Percentiles rank a stretch among this genome's conserved stretches.
Evolutionary conservation across 495 filamentous ascomycete genomes (phyloP).

Genomic region (Talaromyces wortmannii): DNA sequence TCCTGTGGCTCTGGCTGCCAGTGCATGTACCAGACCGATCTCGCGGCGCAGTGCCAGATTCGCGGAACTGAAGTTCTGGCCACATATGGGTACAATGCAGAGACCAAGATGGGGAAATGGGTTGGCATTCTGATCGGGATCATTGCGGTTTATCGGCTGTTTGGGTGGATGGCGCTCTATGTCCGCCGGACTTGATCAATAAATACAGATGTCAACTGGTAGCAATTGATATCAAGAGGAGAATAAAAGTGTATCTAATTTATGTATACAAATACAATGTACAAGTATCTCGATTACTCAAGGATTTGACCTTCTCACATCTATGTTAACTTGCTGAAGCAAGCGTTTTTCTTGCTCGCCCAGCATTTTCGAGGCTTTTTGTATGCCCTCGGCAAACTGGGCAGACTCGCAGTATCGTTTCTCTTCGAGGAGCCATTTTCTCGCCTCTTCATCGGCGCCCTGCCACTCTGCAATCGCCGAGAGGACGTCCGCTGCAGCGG

Average conservation of each 20-base stretch:
- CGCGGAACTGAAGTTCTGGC: slow-evolving; percentile 60
- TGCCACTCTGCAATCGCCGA: slow-evolving; percentile 72
- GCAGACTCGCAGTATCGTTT: slow-evolving; percentile 52
- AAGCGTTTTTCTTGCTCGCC: neutral
- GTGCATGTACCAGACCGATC: slow-evolving; percentile 62
- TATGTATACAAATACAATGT: neutral
- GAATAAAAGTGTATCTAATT: no score
- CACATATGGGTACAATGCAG: slow-evolving; percentile 58
- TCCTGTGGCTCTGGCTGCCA: slow-evolving; percentile 48
- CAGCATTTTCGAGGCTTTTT: slow-evolving; percentile 38
- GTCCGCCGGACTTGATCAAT: no score
- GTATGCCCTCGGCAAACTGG: slow-evolving; percentile 56
- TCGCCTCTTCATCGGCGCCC: slow-evolving; percentile 58
- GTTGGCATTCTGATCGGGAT: slow-evolving; percentile 71
- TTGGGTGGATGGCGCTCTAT: slow-evolving; percentile 43
- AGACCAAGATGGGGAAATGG: slow-evolving; percentile 53
- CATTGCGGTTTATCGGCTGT: slow-evolving; percentile 61
- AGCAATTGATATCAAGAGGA: no score
- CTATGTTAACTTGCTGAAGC: no score
- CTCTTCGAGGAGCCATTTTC: slow-evolving; percentile 42
- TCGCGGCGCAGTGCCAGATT: slow-evolving; percentile 60
- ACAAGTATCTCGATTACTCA: neutral
- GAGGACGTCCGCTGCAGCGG: slow-evolving; percentile 77
- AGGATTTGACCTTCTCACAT: no score
- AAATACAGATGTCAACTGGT: no score